Conservation (phyloP, 2,329 filamentous ascomycete species). For the Erysiphe pulchra region DNA sequence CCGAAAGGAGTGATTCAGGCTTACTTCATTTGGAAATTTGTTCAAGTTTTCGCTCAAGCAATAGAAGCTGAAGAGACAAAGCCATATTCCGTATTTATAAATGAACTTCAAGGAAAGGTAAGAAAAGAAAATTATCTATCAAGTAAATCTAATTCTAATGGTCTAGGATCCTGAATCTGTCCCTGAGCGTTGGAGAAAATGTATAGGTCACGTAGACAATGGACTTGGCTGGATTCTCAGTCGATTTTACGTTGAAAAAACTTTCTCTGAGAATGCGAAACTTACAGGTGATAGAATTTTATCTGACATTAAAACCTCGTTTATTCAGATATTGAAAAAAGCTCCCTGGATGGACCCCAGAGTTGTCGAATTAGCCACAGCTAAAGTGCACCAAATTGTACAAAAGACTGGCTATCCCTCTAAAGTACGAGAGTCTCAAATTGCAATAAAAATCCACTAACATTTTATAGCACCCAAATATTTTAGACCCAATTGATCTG, state of each 20-base stretch:
- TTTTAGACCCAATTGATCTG: slow-evolving; percentile 29
- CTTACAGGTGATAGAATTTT: slow-evolving; percentile 41
- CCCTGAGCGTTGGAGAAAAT: slow-evolving; percentile 40
- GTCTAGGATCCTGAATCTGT: slow-evolving; percentile 28
- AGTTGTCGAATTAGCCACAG: slow-evolving; percentile 30
- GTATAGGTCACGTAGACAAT: slow-evolving; percentile 28
- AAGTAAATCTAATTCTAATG: background rate
- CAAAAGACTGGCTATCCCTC: slow-evolving; percentile 45
- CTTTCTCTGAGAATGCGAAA: slow-evolving; percentile 41
- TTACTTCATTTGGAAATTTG: slow-evolving; percentile 39
- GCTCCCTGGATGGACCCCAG: slow-evolving; percentile 39
- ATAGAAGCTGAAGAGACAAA: slow-evolving; percentile 33
- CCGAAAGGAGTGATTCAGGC: slow-evolving; percentile 27
- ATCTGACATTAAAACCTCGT: slow-evolving; percentile 42
- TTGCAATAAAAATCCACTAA: slow-evolving; percentile 2
- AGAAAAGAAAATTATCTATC: slow-evolving; percentile 1
- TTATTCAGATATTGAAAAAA: slow-evolving; percentile 30
- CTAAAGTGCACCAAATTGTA: slow-evolving; percentile 39
- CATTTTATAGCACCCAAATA: slow-evolving; percentile 23
- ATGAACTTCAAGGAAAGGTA: slow-evolving; percentile 30
- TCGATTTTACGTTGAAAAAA: slow-evolving; percentile 42
- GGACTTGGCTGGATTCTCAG: slow-evolving; percentile 42
- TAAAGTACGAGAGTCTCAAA: slow-evolving; percentile 11
- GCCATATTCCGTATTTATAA: slow-evolving; percentile 32
- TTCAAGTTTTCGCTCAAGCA: slow-evolving; percentile 24